These are phyloP conservation scores for Bonia amplexicaulis DNA, from an alignment of 176 grass and related monocot genomes.

Conservation along the genomic window DNA sequence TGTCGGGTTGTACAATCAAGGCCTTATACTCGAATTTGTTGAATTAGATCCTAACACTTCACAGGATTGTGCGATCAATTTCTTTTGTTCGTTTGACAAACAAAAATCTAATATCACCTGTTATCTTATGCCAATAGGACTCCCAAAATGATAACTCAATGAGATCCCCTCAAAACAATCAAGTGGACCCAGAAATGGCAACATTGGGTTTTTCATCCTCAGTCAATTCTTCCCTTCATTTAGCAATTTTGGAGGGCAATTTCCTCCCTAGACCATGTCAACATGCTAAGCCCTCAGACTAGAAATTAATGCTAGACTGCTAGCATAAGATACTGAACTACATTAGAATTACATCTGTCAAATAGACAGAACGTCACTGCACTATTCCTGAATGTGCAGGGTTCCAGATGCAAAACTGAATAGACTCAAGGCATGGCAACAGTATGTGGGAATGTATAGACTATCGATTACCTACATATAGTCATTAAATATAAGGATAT, in stretches of 20 bases:
- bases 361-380: background rate
- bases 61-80: background rate
- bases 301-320: background rate
- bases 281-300: background rate
- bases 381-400: background rate
- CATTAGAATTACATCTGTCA: background rate
- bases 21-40: background rate
- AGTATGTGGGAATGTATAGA: background rate
- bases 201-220: background rate
- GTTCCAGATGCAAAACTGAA: background rate
- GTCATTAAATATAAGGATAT: background rate
- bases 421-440: background rate
- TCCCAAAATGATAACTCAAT: background rate
- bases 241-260: background rate
- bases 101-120: background rate
- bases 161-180: background rate
- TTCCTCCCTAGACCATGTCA: background rate
- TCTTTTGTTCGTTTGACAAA: background rate
- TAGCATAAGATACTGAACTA: background rate
- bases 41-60: background rate
- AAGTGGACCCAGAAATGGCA: background rate
- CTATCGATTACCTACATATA: background rate
- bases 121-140: background rate
- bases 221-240: background rate
- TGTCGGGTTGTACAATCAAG: background rate